These are phyloP conservation scores for Sorghum bicolor DNA, from an alignment of 176 grass and related monocot genomes.

Conservation along the genomic window DNA sequence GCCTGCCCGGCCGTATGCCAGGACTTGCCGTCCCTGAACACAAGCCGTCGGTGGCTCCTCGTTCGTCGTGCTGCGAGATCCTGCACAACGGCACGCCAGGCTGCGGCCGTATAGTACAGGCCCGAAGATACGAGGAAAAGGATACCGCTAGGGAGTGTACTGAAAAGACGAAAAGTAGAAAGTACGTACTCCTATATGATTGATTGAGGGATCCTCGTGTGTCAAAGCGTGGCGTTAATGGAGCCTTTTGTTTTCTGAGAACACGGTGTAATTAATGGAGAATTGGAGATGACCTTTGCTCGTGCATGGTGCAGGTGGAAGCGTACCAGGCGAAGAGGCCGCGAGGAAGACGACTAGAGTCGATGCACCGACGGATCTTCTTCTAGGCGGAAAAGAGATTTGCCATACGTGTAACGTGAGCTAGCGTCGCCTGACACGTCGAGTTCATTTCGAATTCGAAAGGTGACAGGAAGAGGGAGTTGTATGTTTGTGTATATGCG, in stretches of 20 bases:
- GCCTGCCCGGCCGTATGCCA: no score
- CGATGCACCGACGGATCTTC: neutral
- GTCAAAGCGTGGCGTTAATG: neutral
- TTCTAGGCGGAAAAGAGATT: neutral
- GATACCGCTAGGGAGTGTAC: conserved; percentile 22
- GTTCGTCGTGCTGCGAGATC: no score
- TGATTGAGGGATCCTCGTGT: neutral
- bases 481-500: neutral
- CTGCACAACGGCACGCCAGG: no score
- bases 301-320: conserved; percentile 26
- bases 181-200: neutral
- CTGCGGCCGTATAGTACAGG: no score
- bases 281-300: neutral
- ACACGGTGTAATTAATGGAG: neutral
- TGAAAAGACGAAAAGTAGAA: neutral
- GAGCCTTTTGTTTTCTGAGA: no score
- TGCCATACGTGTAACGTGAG: neutral
- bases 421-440: neutral
- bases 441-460: neutral
- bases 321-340: neutral
- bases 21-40: no score
- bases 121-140: no score
- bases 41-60: no score
- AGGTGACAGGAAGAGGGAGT: neutral
- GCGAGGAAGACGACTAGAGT: neutral